Evolutionary conservation across 768 basidiomycete species (phyloP).

Genomic region (Hortiboletus campestris): DNA sequence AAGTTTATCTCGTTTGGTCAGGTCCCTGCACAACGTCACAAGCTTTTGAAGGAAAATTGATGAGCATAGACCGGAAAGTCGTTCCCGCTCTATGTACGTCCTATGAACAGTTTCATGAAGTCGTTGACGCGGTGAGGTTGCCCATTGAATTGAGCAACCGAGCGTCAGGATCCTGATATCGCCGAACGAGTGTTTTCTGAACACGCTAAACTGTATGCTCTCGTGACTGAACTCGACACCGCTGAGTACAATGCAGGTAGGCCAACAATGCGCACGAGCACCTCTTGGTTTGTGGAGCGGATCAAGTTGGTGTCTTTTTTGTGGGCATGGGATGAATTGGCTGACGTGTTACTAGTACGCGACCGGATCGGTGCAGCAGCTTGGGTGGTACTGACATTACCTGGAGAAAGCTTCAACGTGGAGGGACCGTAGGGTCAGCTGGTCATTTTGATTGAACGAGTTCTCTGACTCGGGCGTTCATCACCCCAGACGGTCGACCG

Average conservation of each 20-base stretch:
- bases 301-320: constrained; percentile 6
- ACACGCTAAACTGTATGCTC: constrained; percentile 7
- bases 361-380: no score
- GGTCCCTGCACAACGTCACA: constrained; percentile 6
- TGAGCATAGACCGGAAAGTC: constrained; percentile 7
- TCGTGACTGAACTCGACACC: neutral
- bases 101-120: constrained; percentile 11
- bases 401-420: no score
- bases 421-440: no score
- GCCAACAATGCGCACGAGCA: neutral
- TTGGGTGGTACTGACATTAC: no score
- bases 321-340: neutral
- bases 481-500: no score
- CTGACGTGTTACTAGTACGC: no score
- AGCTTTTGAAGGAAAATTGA: constrained; percentile 12
- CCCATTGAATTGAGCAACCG: neutral
- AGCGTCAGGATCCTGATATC: neutral
- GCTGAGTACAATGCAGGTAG: neutral
- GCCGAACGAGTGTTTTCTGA: neutral
- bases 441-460: no score
- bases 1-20: constrained; percentile 15
- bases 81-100: neutral
- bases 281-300: constrained; percentile 3
- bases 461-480: no score
- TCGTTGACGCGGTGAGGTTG: neutral